Evolutionary conservation across 495 filamentous ascomycete genomes (phyloP).

Genomic region (Haplographium delicatum): DNA sequence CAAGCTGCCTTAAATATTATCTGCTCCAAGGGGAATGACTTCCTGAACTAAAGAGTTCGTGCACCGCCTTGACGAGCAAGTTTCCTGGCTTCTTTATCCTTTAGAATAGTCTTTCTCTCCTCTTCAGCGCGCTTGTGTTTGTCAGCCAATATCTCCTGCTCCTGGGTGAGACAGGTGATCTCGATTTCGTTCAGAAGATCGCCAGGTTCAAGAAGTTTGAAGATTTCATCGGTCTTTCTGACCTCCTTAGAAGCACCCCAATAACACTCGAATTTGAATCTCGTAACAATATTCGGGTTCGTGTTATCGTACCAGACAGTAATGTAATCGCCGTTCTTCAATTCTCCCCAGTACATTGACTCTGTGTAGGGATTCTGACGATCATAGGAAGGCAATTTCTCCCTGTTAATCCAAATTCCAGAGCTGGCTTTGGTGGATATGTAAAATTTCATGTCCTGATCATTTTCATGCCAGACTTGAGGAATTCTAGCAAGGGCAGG

Average conservation of each 20-base stretch:
- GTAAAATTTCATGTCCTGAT: slow-evolving; percentile 58
- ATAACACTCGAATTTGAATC: slow-evolving; percentile 49
- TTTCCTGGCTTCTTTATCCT: slow-evolving; percentile 6
- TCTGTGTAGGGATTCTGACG: slow-evolving; percentile 33
- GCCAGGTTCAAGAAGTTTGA: not conserved
- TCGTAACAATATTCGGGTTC: slow-evolving; percentile 40
- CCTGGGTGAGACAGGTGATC: slow-evolving; percentile 9
- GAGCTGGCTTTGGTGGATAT: slow-evolving; percentile 66
- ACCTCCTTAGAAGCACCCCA: slow-evolving; percentile 42
- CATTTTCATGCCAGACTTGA: slow-evolving; percentile 36
- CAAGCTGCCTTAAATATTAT: too few species aligned
- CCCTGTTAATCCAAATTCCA: slow-evolving; percentile 70
- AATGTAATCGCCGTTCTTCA: slow-evolving; percentile 70
- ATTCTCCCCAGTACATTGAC: slow-evolving; percentile 54
- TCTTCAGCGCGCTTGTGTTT: slow-evolving; percentile 6
- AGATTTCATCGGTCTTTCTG: slow-evolving; percentile 4
- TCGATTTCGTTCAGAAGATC: slow-evolving; percentile 15
- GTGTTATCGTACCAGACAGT: slow-evolving; percentile 47
- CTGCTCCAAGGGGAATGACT: slow-evolving; percentile 3
- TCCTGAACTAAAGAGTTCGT: not conserved
- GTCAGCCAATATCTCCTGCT: slow-evolving; percentile 10
- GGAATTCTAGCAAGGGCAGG: not conserved
- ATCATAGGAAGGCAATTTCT: slow-evolving; percentile 45
- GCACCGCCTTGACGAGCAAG: not conserved
- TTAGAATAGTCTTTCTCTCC: slow-evolving; percentile 3